Conservation (phyloP, 2,329 filamentous ascomycete genomes). For the Pezizomycotina sp. region DNA sequence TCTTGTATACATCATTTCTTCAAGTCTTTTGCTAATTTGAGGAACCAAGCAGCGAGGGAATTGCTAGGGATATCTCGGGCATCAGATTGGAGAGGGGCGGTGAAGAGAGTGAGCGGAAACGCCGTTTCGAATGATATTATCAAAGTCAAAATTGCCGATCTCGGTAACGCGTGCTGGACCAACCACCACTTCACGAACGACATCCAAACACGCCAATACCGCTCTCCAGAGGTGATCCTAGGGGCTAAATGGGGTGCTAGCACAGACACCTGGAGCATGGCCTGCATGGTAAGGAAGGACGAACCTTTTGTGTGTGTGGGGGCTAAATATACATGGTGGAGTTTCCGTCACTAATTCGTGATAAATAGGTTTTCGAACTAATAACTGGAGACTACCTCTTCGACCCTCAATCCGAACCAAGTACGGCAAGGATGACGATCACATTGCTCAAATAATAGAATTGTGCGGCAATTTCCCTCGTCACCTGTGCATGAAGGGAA, state of each 20-base stretch:
- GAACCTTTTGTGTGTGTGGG: too few species aligned
- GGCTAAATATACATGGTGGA: too few species aligned
- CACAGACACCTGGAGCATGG: conserved; percentile 99
- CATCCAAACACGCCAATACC: conserved; percentile 93
- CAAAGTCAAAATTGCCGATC: conserved; percentile 95
- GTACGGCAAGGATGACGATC: conserved; percentile 98
- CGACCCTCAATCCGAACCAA: conserved; percentile 94
- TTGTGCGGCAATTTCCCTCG: conserved; percentile 86
- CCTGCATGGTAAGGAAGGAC: conserved; percentile 59
- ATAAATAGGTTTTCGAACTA: conserved; percentile 72
- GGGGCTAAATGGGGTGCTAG: conserved; percentile 98
- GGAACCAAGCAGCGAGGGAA: conserved; percentile 47
- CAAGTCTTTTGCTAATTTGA: conserved; percentile 1
- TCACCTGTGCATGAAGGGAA: conserved; percentile 82
- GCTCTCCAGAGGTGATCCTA: conserved; percentile 90
- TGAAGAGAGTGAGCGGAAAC: conserved; percentile 41
- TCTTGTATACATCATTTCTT: conserved; percentile 10
- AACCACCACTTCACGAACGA: conserved; percentile 98
- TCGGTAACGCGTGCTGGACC: conserved; percentile 97
- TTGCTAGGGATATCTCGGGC: conserved; percentile 83
- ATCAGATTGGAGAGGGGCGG: conserved; percentile 72
- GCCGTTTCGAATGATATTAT: conserved; percentile 50
- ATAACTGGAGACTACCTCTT: conserved; percentile 98
- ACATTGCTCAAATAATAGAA: conserved; percentile 98
- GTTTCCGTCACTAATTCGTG: too few species aligned